phyloP scores from a whole-genome alignment of 2,329 filamentous ascomycete species.

The Penicillium sclerotiorum region DNA sequence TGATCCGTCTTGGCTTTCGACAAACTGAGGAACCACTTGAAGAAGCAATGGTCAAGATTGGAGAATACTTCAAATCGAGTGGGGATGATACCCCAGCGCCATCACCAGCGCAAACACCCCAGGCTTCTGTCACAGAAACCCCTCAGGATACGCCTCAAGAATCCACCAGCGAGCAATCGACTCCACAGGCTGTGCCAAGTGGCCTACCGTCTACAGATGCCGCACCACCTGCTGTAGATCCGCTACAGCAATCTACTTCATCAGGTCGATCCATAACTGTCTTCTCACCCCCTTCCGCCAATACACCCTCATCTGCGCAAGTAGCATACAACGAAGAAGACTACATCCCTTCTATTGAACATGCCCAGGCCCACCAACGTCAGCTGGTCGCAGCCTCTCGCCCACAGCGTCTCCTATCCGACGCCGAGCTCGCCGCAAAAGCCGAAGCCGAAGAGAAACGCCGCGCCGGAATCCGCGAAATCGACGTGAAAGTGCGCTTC shows the following conservation, averaged over 20 bases:
- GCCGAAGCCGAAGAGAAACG: conserved; percentile 67
- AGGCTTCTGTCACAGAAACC: conserved; percentile 4
- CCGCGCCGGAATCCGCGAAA: conserved; percentile 65
- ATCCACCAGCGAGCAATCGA: conserved; percentile 7
- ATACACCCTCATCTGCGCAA: conserved; percentile 74
- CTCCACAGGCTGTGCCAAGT: conserved; percentile 9
- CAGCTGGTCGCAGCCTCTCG: conserved; percentile 73
- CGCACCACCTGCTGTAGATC: conserved; percentile 6
- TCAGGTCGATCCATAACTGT: conserved; percentile 61
- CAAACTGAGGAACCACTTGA: conserved; percentile 76
- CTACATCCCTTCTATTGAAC: conserved; percentile 78
- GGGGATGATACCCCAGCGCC: conserved; percentile 38
- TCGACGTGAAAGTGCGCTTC: conserved; percentile 80
- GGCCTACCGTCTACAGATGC: background rate
- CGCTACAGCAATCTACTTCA: conserved; percentile 25
- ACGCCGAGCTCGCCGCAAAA: conserved; percentile 75
- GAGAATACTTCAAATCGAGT: conserved; percentile 66
- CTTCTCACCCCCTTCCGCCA: conserved; percentile 74
- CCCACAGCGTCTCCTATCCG: conserved; percentile 78
- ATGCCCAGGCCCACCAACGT: conserved; percentile 78
- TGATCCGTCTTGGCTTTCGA: conserved; percentile 77
- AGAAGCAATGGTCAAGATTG: conserved; percentile 82
- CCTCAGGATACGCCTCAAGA: too few relatives aligned
- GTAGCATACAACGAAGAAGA: conserved; percentile 70
- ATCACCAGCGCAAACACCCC: conserved; percentile 13